These are phyloP conservation scores for Rhizophlyctis rosea DNA, from an alignment of 192 early-diverging fungal genomes.

Conservation along the genomic window DNA sequence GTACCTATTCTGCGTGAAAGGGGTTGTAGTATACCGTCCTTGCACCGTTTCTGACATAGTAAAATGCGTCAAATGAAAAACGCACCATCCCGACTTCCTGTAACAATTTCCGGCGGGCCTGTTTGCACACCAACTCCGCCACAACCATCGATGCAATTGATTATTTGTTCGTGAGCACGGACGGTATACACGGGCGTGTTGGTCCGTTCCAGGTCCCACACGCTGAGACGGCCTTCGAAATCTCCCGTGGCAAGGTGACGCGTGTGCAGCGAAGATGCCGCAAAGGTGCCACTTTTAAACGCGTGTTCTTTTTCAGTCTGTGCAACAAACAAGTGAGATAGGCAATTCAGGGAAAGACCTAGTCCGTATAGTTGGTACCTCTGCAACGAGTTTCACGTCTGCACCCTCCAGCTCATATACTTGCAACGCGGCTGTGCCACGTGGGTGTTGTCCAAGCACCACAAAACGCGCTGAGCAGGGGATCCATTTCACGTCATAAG, in stretches of 20 bases:
- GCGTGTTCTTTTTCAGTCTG: slow-evolving; percentile 50
- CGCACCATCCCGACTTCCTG: slow-evolving; percentile 66
- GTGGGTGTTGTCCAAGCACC: slow-evolving; percentile 55
- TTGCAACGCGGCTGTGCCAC: slow-evolving; percentile 56
- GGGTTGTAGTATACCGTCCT: too few species aligned
- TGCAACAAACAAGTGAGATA: not conserved
- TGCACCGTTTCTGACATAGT: not conserved
- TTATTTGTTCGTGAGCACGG: slow-evolving; percentile 61
- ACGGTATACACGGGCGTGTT: slow-evolving; percentile 55
- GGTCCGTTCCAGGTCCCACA: slow-evolving; percentile 61
- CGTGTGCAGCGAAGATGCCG: slow-evolving; percentile 41
- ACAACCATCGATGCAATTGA: slow-evolving; percentile 66
- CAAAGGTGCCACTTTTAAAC: slow-evolving; percentile 59
- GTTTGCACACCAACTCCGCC: slow-evolving; percentile 41
- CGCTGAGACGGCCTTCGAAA: slow-evolving; percentile 55
- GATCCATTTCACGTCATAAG: slow-evolving; percentile 67
- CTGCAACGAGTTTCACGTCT: slow-evolving; percentile 32
- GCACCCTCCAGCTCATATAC: slow-evolving; percentile 58
- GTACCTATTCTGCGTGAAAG: slow-evolving; percentile 40
- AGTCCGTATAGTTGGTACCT: not conserved
- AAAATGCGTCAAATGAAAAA: not conserved
- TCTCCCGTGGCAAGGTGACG: slow-evolving; percentile 68
- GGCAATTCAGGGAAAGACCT: not conserved
- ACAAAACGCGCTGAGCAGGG: slow-evolving; percentile 63
- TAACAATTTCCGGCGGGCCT: slow-evolving; percentile 63